These are phyloP conservation scores for Penicillium brasilianum DNA, from an alignment of 2,329 filamentous ascomycete genomes.

Conservation along the genomic window DNA sequence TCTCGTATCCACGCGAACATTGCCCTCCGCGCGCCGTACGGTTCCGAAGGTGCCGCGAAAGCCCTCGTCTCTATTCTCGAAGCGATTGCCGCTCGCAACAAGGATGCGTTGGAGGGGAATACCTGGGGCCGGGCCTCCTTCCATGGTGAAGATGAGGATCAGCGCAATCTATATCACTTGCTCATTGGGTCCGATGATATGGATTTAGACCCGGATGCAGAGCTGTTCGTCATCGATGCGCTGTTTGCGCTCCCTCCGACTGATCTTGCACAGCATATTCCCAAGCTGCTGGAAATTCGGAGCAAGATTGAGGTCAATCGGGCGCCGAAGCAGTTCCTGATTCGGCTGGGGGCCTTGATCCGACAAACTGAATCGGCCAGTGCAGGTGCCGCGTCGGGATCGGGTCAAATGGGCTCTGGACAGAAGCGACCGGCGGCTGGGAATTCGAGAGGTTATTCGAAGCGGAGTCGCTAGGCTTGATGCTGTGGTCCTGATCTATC, in stretches of 20 bases:
- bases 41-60: constrained; percentile 44
- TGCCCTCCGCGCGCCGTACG: constrained; percentile 40
- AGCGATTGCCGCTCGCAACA: constrained; percentile 44
- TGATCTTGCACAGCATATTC: constrained; percentile 37
- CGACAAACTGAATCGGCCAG: constrained; percentile 34
- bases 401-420: constrained; percentile 24
- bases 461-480: constrained; percentile 38
- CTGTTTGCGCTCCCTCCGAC: constrained; percentile 42
- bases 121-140: constrained; percentile 41
- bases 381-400: constrained; percentile 17
- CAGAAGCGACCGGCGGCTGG: constrained; percentile 43
- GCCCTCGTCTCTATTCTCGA: constrained; percentile 46
- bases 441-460: constrained; percentile 38
- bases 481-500: too few relatives aligned
- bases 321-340: constrained; percentile 43
- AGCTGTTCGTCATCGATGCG: constrained; percentile 47
- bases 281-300: constrained; percentile 39
- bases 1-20: constrained; percentile 42
- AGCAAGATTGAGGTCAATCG: constrained; percentile 53
- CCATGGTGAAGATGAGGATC: constrained; percentile 45
- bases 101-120: constrained; percentile 46
- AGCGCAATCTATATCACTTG: constrained; percentile 50
- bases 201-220: constrained; percentile 32
- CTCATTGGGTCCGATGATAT: constrained; percentile 44
- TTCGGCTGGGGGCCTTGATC: constrained; percentile 40